Base-by-base conservation (phyloP, 805 yeast genomes). In the Suhomyces sp. region DNA sequence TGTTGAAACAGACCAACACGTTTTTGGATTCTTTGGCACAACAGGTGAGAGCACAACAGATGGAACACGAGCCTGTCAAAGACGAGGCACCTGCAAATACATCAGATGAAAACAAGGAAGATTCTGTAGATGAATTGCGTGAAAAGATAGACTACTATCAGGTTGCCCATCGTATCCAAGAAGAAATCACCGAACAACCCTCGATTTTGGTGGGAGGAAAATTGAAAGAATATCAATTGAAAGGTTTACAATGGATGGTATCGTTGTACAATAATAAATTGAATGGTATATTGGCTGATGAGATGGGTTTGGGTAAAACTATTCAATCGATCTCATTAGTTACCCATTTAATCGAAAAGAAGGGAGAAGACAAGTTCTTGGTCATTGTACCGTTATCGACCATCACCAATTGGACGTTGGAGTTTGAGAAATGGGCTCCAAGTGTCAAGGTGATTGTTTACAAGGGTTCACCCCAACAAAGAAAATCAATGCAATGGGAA, bases 371-470 rank as follows among this genome's bases (percentile, higher is more conserved):
- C 29, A 89, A 89, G 52, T 88, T 84, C 59, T 77, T 88, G 63
- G 89, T 88, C 43, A 84, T 88, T 66, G 96, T 88, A 27, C 96
- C 96, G 4, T 74, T 88, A 56, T 87, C 94, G 2, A 89, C 96
- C 0, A 80, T 88, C 41, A 87, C 96, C 1, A 88, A 88, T 65
- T 88, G 96, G 96, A 86, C 88, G 12, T 55, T 86, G 51, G 96
- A 88, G 68, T 88, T 88, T 64, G 94, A 87, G 57, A 86, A 86
- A 68, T 88, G 96, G 96, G 96, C 94, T 0, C 96, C 96, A n/a
- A 60, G 80, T 12, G 76, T 88, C 31, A 85, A 81, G 55, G 84
- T 84, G 8, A 80, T 89, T 56, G 82, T 85, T 31, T 89, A 86
- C 68, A 88, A 88, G 65, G 96, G 96, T 48, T 78, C 87, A 10